Evolutionary conservation across 352 stramenopile species (phyloP), one percentile per base, ranked within the genome.

Genomic region (Phytopythium ostracodes): DNA sequence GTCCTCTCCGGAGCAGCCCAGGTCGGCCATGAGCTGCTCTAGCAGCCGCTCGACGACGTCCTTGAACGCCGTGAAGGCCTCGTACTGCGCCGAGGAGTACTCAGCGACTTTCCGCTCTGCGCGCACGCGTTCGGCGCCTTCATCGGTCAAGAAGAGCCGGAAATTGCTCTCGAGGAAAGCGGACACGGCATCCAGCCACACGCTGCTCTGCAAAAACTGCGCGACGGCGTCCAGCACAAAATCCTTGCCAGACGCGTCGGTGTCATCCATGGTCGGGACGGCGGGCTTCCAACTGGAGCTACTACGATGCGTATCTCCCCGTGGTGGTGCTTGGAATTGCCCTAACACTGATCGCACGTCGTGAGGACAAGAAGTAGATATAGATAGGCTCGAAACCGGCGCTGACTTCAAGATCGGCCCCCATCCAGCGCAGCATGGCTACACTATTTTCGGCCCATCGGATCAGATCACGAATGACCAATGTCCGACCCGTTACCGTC

Each of bases 181-280:
- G 1, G 61, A 73, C 22, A 93, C 68, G 0, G 68, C 62, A 33
- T 88, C 65, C 10, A 79, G 67, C 84, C 84, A 91, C 55, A 9
- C 50, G 12, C 56, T 62, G 24, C 76, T 79, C 65, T 90, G 73
- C 40, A 93, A 60, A 58, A 89, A 93, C 65, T 93, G 75, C 56
- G 75, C 77, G 35, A 90, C 75, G 0, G 81, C 84, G 59, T 91
- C 84, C 50, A 93, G 66, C 38, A 93, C 64, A 62, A 93, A 93
- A 18, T 81, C 77, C 47, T 87, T 89, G n/a, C 47, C 47, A 2
- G 47, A 54, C 47, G 27, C 27, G 24, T 81, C 71, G 59, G 68
- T 68, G 36, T 22, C 52, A 18, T 6, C 53, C 35, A 53, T 56
- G 25, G 2, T 38, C 18, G 42, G n/a, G n/a, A n/a, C n/a, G n/a